Evolutionary conservation across 768 basidiomycete species (phyloP).

Genomic region (Pleurotus cornucopiae): DNA sequence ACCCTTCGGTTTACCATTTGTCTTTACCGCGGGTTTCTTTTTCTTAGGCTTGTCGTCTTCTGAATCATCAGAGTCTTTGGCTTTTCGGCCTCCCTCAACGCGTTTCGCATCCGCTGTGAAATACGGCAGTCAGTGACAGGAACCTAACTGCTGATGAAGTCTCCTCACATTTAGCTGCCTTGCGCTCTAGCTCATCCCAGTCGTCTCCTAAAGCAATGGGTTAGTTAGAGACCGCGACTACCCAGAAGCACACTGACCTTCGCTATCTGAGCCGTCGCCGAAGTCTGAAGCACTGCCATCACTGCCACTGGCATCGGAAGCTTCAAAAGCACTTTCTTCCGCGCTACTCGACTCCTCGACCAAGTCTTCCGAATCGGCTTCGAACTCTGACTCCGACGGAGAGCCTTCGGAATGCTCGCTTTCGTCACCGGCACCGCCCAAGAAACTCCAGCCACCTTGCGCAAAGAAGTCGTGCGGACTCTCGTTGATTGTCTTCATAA

Average conservation of each 20-base stretch:
- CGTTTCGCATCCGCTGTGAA: slow-evolving; percentile 46
- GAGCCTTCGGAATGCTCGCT: slow-evolving; percentile 40
- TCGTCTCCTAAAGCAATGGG: slow-evolving; percentile 59
- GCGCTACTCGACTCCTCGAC: slow-evolving; percentile 48
- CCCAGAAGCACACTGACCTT: slow-evolving; percentile 33
- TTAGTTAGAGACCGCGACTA: neutral
- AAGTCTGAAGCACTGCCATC: slow-evolving; percentile 66
- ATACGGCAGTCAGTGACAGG: neutral
- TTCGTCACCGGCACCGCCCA: slow-evolving; percentile 65
- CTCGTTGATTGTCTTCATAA: slow-evolving; percentile 99
- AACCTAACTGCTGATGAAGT: neutral
- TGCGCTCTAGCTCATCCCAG: slow-evolving; percentile 93
- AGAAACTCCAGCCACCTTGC: slow-evolving; percentile 93
- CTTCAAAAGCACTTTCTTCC: slow-evolving; percentile 68
- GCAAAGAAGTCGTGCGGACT: slow-evolving; percentile 95
- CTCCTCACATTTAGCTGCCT: slow-evolving; percentile 77
- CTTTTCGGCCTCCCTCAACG: slow-evolving; percentile 33
- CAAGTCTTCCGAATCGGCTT: slow-evolving; percentile 52
- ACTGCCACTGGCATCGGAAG: slow-evolving; percentile 59
- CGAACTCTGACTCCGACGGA: slow-evolving; percentile 45
- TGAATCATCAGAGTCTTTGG: slow-evolving; percentile 45
- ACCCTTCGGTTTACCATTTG: slow-evolving; percentile 32
- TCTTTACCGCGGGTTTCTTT: slow-evolving; percentile 29
- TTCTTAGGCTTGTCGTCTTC: slow-evolving; percentile 46
- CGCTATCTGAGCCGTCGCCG: slow-evolving; percentile 56